Conservation (phyloP, 1,139 yeast genomes). For the Protomyces macrosporus region DNA sequence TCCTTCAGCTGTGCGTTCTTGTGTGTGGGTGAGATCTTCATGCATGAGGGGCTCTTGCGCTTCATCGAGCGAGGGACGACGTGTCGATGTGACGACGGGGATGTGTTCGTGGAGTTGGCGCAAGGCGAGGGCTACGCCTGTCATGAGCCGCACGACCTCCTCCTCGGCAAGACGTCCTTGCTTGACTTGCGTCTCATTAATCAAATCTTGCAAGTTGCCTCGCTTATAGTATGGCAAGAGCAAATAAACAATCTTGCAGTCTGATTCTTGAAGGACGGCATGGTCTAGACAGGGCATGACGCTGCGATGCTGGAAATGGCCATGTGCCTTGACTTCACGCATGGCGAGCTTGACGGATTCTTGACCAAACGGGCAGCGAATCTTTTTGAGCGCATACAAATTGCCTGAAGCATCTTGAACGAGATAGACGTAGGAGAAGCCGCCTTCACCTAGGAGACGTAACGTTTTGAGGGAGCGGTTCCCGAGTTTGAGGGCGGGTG, state of each 20-base stretch:
- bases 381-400: constrained; percentile 74
- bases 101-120: constrained; percentile 56
- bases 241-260: constrained; percentile 74
- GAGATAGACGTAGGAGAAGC: constrained; percentile 81
- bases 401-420: constrained; percentile 51
- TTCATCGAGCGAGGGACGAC: constrained; percentile 21
- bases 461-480: constrained; percentile 42
- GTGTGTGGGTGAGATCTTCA: constrained; percentile 44
- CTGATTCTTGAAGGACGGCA: constrained; percentile 59
- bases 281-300: constrained; percentile 59
- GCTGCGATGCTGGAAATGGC: constrained; percentile 61
- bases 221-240: constrained; percentile 61
- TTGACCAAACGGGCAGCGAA: constrained; percentile 80
- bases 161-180: constrained; percentile 52
- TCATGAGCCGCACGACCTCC: constrained; percentile 57
- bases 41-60: constrained; percentile 31
- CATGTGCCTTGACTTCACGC: constrained; percentile 70
- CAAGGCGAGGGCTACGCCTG: constrained; percentile 70
- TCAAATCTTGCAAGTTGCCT: constrained; percentile 73
- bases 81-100: not conserved
- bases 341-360: constrained; percentile 68
- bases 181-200: constrained; percentile 58
- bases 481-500: not conserved
- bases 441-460: constrained; percentile 79
- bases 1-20: constrained; percentile 37